Evolutionary conservation across 2,329 filamentous ascomycete species (phyloP).

Genomic region (Furcasterigmium sp.): DNA sequence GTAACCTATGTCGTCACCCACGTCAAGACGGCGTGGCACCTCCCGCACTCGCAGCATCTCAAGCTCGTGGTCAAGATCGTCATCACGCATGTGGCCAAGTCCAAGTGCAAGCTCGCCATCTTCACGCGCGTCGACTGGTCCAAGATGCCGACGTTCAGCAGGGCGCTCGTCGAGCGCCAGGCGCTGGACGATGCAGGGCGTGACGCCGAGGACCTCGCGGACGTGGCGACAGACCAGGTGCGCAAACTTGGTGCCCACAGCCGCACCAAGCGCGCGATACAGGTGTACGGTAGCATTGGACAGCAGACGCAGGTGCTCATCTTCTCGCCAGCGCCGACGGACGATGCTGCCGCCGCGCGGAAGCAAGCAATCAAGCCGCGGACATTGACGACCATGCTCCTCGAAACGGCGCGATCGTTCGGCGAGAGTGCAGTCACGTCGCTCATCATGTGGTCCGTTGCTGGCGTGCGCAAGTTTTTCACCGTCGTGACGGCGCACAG

Average conservation of each 20-base stretch:
- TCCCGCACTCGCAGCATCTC: slow-evolving; percentile 76
- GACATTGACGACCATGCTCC: slow-evolving; percentile 62
- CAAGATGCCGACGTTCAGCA: slow-evolving; percentile 56
- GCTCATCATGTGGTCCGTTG: slow-evolving; percentile 72
- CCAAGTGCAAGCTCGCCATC: slow-evolving; percentile 84
- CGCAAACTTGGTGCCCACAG: slow-evolving; percentile 67
- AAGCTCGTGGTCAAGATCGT: slow-evolving; percentile 84
- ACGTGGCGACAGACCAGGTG: slow-evolving; percentile 73
- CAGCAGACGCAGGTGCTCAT: slow-evolving; percentile 59
- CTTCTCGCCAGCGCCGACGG: slow-evolving; percentile 44
- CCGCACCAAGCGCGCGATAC: slow-evolving; percentile 71
- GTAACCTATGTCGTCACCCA: slow-evolving; percentile 61
- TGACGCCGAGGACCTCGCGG: slow-evolving; percentile 69
- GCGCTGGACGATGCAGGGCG: slow-evolving; percentile 71
- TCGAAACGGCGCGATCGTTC: slow-evolving; percentile 69
- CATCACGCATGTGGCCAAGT: slow-evolving; percentile 89
- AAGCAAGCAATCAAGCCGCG: slow-evolving; percentile 57
- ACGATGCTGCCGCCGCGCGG: slow-evolving; percentile 32
- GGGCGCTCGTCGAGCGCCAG: slow-evolving; percentile 59
- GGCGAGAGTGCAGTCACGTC: slow-evolving; percentile 70
- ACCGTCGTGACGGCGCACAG: slow-evolving; percentile 67
- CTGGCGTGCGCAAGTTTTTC: slow-evolving; percentile 58
- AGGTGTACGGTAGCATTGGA: slow-evolving; percentile 73
- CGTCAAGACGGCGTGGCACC: slow-evolving; percentile 68
- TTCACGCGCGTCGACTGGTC: slow-evolving; percentile 88